Conservation (phyloP, 352 stramenopile species). For the Globisporangium megalacanthum region DNA sequence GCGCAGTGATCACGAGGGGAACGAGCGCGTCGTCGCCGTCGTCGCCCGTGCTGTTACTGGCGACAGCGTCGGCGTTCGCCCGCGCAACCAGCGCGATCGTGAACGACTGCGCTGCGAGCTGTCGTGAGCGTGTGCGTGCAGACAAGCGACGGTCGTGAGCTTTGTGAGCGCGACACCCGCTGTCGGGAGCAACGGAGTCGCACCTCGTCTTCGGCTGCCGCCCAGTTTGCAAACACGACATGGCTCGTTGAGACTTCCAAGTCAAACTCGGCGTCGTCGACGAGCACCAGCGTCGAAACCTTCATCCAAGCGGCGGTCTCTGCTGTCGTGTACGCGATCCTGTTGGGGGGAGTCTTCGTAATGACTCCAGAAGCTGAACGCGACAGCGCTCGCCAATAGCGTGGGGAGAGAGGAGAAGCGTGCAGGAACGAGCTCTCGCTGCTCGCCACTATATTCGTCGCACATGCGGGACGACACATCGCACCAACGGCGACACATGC, state of each 20-base stretch:
- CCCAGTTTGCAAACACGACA: conserved; percentile 20
- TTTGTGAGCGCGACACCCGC: background rate
- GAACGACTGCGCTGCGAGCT: conserved; percentile 3
- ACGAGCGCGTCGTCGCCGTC: conserved; percentile 4
- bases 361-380: background rate
- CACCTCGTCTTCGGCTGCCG: conserved; percentile 7
- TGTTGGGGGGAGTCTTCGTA: too few species aligned
- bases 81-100: conserved; percentile 6
- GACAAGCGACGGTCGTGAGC: background rate
- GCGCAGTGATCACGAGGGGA: conserved; percentile 44
- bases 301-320: background rate
- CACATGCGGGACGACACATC: too few species aligned
- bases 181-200: background rate
- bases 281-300: conserved; percentile 26
- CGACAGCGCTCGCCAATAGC: too few species aligned
- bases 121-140: background rate
- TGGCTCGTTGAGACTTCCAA: conserved; percentile 13
- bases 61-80: background rate
- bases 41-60: background rate
- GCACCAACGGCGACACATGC: too few species aligned
- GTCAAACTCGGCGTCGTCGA: conserved; percentile 26
- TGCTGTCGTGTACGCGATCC: too few species aligned
- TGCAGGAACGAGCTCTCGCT: background rate
- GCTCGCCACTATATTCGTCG: background rate
- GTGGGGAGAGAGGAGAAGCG: too few species aligned